Conservation (phyloP, 2,329 filamentous ascomycete species). For the Xylariales sp. region DNA sequence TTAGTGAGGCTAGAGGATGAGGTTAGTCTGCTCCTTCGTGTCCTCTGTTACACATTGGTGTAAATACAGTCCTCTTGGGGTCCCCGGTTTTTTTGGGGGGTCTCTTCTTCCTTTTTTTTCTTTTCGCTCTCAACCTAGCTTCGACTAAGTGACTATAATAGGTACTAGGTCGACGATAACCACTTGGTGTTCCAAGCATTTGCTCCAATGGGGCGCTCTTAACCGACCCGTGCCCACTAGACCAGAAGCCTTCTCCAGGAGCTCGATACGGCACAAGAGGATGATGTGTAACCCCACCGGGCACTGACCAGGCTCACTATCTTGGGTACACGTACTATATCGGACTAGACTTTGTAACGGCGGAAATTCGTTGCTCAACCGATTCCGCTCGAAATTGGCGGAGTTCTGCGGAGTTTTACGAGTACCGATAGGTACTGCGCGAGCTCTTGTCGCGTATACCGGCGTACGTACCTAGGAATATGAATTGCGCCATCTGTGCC, state of each 20-base stretch:
- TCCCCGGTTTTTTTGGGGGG: neutral
- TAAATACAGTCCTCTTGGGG: neutral
- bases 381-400: neutral
- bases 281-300: neutral
- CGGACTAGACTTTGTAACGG: neutral
- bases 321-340: neutral
- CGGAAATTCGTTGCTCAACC: too few relatives aligned
- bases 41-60: neutral
- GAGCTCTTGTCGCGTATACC: neutral
- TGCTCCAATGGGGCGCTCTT: neutral
- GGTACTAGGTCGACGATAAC: too few relatives aligned
- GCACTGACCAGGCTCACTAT: neutral
- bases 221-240: neutral
- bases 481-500: neutral
- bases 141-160: neutral
- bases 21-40: neutral
- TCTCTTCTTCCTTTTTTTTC: neutral
- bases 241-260: neutral
- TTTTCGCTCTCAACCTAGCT: neutral
- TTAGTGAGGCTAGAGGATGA: neutral
- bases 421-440: neutral
- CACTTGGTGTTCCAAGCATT: neutral
- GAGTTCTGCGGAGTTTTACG: neutral
- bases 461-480: neutral
- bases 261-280: neutral